Base-by-base conservation (phyloP, 306 rosid species). In the Sindora glabra region DNA sequence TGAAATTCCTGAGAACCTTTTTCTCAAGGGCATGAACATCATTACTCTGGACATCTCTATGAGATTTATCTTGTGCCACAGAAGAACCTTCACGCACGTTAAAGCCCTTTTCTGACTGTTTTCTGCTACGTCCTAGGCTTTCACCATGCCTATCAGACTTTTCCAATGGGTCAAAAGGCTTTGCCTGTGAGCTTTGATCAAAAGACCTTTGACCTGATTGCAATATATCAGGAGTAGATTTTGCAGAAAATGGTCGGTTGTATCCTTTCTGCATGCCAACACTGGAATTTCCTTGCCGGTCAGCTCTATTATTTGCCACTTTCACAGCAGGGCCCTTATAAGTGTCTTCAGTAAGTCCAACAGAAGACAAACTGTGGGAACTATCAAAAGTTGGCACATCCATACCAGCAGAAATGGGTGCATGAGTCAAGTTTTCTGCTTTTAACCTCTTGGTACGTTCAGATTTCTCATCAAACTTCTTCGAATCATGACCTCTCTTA, bases 401-500 rank as follows among this genome's bases (percentile, higher is more conserved):
- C 83, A 77, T 65, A 51, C 63, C 76, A 13, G 74, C 79, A 71
- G 87, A 72, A 65, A 68, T 63, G 30, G 79, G 39, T 39, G 73
- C 81, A 45, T 67, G 77, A 29, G 37, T 10, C 37, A 45, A 64
- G 41, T 64, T 74, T 33, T 74, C 94, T 42, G 74, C 26, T 78
- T 82, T 92, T 34, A 68, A 70, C 74, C 79, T 83, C 78, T 89
- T 92, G 29, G 76, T 38, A 32, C 70, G 58, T 66, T 80, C 85
- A 40, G 70, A 64, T 36, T 72, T 86, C 55, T 81, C 92, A 34
- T 79, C 80, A 16, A 66, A 27, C 49, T 60, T 75, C 75, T 73
- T 87, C 67, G 50, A 50, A 61, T 81, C 88, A 69, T 78, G 73
- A 68, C 58, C 76, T 68, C 79, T 80, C 82, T 82, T 92, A 56